Evolutionary conservation across 2,329 filamentous ascomycete genomes (phyloP), one percentile per base, ranked within the genome.

Genomic region (Epicoccum sorghinum): DNA sequence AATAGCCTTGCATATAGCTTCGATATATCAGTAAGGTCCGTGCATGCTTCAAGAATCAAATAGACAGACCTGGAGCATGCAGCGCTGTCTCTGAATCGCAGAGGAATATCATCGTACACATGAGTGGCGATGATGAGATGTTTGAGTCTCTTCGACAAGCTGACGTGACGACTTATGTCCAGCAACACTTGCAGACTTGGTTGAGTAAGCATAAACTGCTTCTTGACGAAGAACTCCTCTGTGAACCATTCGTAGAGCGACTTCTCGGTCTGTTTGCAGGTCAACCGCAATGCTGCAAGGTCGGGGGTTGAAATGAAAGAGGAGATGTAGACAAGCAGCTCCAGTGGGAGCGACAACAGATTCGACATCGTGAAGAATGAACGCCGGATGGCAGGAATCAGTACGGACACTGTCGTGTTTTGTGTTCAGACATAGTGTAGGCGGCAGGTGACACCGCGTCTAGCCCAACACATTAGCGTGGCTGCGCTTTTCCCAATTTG

Each of bases 171-270:
- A 9, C 76, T 72, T 45, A 79, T 78, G 44, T 74, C 74, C 30
- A 77, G 49, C 12, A 88, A 75, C 0, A 80, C 76, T 47, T 82
- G 77, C 8, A 88, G 73, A 61, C 86, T 88, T 60, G 78, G 72
- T 30, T 82, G 75, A 1, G 80, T 81, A 48, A 88, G 60, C 82
- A 87, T 86, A 71, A 89, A 89, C 65, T 89, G 86, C 63, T 82
- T 84, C 68, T 84, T 85, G 45, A 75, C 78, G 72, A 90, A 89
- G 76, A 87, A 89, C 58, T 88, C 85, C 23, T 75, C 75, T 25
- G 81, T 77, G 61, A 89, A 89, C 30, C 76, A 77, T 43, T 79
- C 75, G 69, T 84, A 83, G 10, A 88, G 74, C 1, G 77, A 74
- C 18, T 72, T 71, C 65, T 89, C 85, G 10, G 86, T 66, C 14